Conservation (phyloP, 768 basidiomycete species). For the Lactarius sanguifluus region DNA sequence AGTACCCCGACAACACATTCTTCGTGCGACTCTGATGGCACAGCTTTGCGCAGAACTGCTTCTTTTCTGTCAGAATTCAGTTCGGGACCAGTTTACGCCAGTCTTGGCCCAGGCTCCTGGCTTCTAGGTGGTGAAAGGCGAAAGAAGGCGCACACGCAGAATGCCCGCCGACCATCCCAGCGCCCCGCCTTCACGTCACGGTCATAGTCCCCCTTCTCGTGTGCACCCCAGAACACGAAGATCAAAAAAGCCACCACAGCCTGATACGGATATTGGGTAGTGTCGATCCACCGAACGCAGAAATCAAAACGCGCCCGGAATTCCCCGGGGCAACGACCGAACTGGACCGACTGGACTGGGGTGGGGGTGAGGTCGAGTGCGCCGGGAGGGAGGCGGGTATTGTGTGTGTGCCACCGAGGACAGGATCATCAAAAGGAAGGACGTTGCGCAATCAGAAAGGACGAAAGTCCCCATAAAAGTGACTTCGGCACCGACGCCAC, state of each 20-base stretch:
- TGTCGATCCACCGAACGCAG: not conserved
- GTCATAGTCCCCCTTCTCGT: constrained; percentile 10
- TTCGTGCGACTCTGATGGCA: not conserved
- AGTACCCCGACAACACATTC: not conserved
- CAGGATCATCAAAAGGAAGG: not conserved
- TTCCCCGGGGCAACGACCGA: not conserved
- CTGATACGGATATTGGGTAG: not conserved
- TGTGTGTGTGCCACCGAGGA: not conserved
- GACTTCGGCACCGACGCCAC: constrained; percentile 5
- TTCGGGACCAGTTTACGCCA: not conserved
- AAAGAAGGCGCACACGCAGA: not conserved
- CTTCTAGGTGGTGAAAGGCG: not conserved
- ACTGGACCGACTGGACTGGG: not conserved
- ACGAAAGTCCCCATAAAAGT: not conserved
- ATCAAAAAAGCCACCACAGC: not conserved
- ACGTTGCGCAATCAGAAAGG: not conserved
- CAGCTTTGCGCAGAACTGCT: not conserved
- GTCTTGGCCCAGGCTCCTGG: not conserved
- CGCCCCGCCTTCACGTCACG: not conserved
- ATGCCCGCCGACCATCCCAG: not conserved
- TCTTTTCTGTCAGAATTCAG: not conserved
- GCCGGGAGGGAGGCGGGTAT: not conserved
- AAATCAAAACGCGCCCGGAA: not conserved
- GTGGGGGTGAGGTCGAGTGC: no score
- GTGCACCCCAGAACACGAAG: constrained; percentile 5